These are phyloP conservation scores for Marasmius tenuissimus DNA, from an alignment of 1,284 basidiomycete genomes.

Conservation along the genomic window DNA sequence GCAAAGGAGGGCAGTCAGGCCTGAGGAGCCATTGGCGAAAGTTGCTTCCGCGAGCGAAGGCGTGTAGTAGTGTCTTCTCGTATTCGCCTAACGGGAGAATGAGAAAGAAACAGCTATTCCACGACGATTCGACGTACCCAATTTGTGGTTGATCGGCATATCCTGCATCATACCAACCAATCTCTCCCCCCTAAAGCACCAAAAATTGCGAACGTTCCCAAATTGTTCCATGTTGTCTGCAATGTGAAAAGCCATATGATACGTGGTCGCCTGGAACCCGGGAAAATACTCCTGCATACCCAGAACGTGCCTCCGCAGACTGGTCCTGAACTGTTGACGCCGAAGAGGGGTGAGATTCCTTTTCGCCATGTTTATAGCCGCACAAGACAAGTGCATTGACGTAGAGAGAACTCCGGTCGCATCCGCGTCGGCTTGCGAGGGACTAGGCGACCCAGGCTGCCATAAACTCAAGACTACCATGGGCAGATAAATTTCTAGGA, in stretches of 20 bases:
- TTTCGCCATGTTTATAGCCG: slow-evolving; percentile 5
- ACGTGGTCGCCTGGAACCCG: slow-evolving; percentile 3
- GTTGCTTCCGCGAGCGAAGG: neutral
- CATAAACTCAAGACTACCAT: slow-evolving; percentile 9
- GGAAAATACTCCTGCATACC: slow-evolving; percentile 6
- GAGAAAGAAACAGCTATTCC: too few relatives aligned
- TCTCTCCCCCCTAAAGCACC: slow-evolving; percentile 3
- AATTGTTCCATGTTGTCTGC: slow-evolving; percentile 12
- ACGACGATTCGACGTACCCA: neutral
- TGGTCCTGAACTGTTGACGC: neutral
- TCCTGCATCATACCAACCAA: slow-evolving; percentile 5
- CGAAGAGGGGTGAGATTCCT: neutral
- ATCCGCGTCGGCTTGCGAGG: neutral
- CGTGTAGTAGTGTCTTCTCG: slow-evolving; percentile 3
- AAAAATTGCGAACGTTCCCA: slow-evolving; percentile 5
- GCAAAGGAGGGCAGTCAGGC: neutral
- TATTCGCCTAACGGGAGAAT: slow-evolving; percentile 2
- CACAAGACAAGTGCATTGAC: slow-evolving; percentile 3
- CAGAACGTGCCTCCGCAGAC: neutral
- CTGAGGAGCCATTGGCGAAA: slow-evolving; percentile 9
- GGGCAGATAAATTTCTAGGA: slow-evolving; percentile 5
- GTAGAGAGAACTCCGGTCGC: neutral
- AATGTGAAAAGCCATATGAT: slow-evolving; percentile 12
- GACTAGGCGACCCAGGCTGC: slow-evolving; percentile 1
- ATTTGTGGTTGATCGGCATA: slow-evolving; percentile 7